phyloP scores from a whole-genome alignment of 1,284 basidiomycete genomes.

The Pulchroboletus neoregius region DNA sequence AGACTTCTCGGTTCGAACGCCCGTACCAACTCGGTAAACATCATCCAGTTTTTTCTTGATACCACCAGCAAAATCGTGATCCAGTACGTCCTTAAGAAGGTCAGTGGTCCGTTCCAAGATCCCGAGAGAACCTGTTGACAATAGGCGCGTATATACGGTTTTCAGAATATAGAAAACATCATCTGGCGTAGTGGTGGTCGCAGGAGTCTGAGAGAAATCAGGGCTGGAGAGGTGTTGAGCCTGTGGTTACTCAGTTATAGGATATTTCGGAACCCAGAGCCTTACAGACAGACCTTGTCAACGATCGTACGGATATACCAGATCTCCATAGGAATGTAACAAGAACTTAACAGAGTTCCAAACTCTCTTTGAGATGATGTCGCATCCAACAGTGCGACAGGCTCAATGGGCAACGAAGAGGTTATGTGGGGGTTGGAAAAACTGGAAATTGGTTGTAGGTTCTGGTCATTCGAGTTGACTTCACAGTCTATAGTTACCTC shows the following conservation, averaged over 20 bases:
- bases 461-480: neutral
- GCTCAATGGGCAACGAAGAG: constrained; percentile 8
- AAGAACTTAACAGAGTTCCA: constrained; percentile 64
- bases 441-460: neutral
- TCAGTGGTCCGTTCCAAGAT: constrained; percentile 59
- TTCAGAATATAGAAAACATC: constrained; percentile 95
- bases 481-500: constrained; percentile 8
- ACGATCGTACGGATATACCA: constrained; percentile 91
- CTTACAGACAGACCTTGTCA: constrained; percentile 62
- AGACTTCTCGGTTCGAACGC: constrained; percentile 59
- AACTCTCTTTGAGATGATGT: constrained; percentile 61
- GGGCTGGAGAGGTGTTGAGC: constrained; percentile 67
- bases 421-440: neutral
- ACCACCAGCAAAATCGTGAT: constrained; percentile 74
- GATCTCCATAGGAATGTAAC: constrained; percentile 85
- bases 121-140: constrained; percentile 67
- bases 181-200: constrained; percentile 76
- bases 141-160: constrained; percentile 67
- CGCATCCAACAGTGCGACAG: constrained; percentile 36
- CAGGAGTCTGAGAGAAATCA: constrained; percentile 62
- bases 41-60: constrained; percentile 83
- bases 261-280: neutral
- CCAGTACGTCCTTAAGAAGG: constrained; percentile 69
- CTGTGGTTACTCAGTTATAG: constrained; percentile 34
- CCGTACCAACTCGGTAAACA: constrained; percentile 64